These are phyloP conservation scores for Penicillium psychrosexuale DNA, from an alignment of 2,329 filamentous ascomycete genomes.

Conservation along the genomic window DNA sequence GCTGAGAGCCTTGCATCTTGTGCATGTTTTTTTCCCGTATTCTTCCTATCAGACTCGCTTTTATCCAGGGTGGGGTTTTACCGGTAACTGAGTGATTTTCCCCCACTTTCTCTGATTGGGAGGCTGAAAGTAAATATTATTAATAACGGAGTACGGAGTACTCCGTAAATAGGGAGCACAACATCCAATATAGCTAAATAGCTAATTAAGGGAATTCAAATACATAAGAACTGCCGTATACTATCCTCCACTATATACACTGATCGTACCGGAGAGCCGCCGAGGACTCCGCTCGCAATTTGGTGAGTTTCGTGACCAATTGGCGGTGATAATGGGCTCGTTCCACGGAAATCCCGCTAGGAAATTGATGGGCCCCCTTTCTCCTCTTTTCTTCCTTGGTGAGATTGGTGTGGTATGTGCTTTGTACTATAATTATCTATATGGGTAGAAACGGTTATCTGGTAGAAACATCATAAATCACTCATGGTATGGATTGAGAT, in stretches of 20 bases:
- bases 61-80: not conserved
- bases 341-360: conserved; percentile 1
- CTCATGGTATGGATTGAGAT: not conserved
- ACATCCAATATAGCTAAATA: no score
- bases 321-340: not conserved
- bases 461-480: not conserved
- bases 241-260: not conserved
- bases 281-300: conserved; percentile 15
- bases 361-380: conserved; percentile 1
- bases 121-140: not conserved
- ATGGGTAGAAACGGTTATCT: not conserved
- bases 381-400: conserved; percentile 7
- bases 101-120: not conserved
- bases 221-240: not conserved
- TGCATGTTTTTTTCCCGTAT: conserved; percentile 18
- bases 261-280: conserved; percentile 20
- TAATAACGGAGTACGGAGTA: not conserved
- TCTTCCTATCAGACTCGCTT: conserved; percentile 15
- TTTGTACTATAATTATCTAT: conserved; percentile 4
- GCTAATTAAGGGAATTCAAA: not conserved
- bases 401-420: conserved; percentile 2
- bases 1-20: conserved; percentile 30
- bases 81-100: not conserved
- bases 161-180: no score
- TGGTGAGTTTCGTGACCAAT: conserved; percentile 1